Conservation (phyloP, 192 early-diverging fungal genomes). For the Coemansia sp. region DNA sequence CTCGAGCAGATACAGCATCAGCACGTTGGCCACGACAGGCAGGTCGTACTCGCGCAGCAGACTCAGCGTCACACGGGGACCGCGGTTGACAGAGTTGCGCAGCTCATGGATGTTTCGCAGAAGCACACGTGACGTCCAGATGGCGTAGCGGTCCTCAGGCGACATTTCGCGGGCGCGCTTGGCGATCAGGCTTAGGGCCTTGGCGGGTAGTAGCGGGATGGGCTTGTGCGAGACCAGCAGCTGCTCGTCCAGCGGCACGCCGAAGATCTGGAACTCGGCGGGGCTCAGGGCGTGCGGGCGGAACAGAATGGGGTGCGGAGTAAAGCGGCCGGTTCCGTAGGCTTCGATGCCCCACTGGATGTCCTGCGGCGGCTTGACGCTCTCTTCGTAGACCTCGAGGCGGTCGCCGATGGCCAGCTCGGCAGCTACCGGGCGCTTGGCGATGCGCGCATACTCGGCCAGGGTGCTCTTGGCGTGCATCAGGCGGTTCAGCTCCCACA, state of each 20-base stretch:
- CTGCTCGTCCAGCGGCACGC: slow-evolving; percentile 70
- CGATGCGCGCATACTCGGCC: slow-evolving; percentile 38
- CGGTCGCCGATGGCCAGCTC: slow-evolving; percentile 51
- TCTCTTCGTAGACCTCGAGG: slow-evolving; percentile 68
- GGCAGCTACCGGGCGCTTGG: slow-evolving; percentile 38
- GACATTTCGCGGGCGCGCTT: slow-evolving; percentile 47
- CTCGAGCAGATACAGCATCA: slow-evolving; percentile 72
- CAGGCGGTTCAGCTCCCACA: slow-evolving; percentile 57
- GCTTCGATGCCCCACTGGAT: slow-evolving; percentile 75
- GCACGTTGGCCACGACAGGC: slow-evolving; percentile 58
- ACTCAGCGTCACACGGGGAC: slow-evolving; percentile 57
- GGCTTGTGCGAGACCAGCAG: slow-evolving; percentile 59
- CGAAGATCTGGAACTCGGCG: slow-evolving; percentile 76
- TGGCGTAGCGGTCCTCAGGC: slow-evolving; percentile 54
- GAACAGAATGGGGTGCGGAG: slow-evolving; percentile 71
- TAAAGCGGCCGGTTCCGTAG: slow-evolving; percentile 68
- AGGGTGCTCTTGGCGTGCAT: slow-evolving; percentile 53
- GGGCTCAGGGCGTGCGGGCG: slow-evolving; percentile 67
- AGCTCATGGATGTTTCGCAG: slow-evolving; percentile 63
- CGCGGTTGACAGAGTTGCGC: slow-evolving; percentile 64
- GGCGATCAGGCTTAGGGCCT: slow-evolving; percentile 60
- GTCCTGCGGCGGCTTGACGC: slow-evolving; percentile 74
- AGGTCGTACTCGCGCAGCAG: slow-evolving; percentile 60
- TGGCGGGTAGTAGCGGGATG: slow-evolving; percentile 63
- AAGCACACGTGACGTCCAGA: slow-evolving; percentile 65